Base-by-base conservation (phyloP, 495 filamentous ascomycete genomes). In the Immersiella caudata region DNA sequence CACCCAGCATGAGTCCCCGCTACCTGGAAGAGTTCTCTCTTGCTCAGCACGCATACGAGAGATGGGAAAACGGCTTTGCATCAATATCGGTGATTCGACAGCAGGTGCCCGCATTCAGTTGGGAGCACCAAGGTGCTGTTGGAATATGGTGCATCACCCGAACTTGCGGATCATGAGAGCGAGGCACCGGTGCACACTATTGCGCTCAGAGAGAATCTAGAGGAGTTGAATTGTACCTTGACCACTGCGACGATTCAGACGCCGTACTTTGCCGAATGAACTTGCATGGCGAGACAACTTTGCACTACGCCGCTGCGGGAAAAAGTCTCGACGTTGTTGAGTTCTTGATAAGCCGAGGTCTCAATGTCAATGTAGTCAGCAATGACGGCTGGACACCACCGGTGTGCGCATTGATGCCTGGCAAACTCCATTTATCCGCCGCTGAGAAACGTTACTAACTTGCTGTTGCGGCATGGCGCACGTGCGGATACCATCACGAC, bases 311-410 rank as follows among this genome's bases (percentile, higher is more conserved):
- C 26, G 70, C 72, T 18, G 67, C 63, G 9, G 68, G 68, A 5
- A 52, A 68, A 20, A 50, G 60, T 20, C 5, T 64, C 16, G 72
- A 70, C 25, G 62, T 62, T 3, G 61, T 72, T 20, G 65, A 65
- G 40, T 74, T 68, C 52, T 62, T 74, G 6, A 36, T 72, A 1
- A 18, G 25, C 36, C 61, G 49, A 16, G 68, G 72, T 50, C 65
- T 74, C 11, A 52, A 67, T 60, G 62, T 67, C 61, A 68, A 74
- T 50, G 54, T 46, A 18, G 51, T 36, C 8, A 72, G 51, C 59
- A 22, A 57, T 52, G 68, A 74, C 49, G 66, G 71, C 21, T 74
- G 70, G 72, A 74, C 67, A 20, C 67, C 72, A 14, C 60, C 72
- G n/a, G 50, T 74, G 20, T 74, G 70, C 49, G 72, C 68, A 26